A percentile compares a stretch with the other conserved stretches of the same genome.
Evolutionary conservation across 1,284 basidiomycete genomes (phyloP).

Genomic region (Ustilago cynodontis): DNA sequence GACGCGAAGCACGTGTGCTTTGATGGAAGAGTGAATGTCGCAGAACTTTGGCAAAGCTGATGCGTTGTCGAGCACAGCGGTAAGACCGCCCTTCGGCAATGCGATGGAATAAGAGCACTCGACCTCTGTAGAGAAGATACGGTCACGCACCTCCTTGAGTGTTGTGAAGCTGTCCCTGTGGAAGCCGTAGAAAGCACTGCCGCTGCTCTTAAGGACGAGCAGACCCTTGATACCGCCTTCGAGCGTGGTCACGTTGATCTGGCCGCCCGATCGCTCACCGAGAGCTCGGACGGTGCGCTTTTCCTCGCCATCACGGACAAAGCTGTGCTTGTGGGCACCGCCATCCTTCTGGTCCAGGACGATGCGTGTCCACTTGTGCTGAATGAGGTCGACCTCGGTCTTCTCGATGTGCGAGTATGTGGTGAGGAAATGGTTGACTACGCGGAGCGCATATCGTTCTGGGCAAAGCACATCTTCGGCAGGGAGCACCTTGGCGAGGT

Average conservation of each 20-base stretch:
- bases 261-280: conserved; percentile 73
- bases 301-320: conserved; percentile 89
- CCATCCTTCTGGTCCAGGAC: conserved; percentile 72
- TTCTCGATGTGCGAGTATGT: conserved; percentile 82
- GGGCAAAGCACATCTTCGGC: conserved; percentile 71
- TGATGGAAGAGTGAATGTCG: conserved; percentile 74
- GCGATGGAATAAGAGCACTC: conserved; percentile 59
- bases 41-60: conserved; percentile 64
- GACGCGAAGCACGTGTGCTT: conserved; percentile 79
- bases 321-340: conserved; percentile 80
- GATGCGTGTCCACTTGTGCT: conserved; percentile 89
- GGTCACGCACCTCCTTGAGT: conserved; percentile 71
- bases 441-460: conserved; percentile 86
- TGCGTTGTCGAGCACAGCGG: conserved; percentile 65
- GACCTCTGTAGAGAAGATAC: conserved; percentile 67
- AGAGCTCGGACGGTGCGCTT: conserved; percentile 80
- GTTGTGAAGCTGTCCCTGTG: conserved; percentile 89
- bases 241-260: conserved; percentile 51
- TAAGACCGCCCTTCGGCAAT: conserved; percentile 39
- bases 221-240: conserved; percentile 57
- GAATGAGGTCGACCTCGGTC: conserved; percentile 81
- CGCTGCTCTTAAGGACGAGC: conserved; percentile 85
- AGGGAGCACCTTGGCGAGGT: conserved; percentile 53
- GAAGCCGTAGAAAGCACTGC: conserved; percentile 87
- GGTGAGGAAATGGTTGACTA: conserved; percentile 85